Percentiles rank a stretch among this genome's conserved stretches.
These are phyloP conservation scores for Prunus mongolica DNA, from an alignment of 306 rosid genomes.

Conservation along the genomic window DNA sequence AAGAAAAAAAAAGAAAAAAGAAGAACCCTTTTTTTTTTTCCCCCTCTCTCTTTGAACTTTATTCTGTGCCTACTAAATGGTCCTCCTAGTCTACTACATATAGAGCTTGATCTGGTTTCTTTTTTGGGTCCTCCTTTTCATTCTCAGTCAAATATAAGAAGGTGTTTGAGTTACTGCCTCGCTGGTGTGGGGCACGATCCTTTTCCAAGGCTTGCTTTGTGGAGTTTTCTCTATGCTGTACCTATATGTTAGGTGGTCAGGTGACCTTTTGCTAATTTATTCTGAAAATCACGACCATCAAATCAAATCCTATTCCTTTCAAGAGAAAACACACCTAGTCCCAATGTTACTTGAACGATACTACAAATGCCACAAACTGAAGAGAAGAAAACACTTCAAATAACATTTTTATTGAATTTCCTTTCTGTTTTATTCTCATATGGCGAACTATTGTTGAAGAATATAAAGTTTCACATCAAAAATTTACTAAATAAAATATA, in stretches of 20 bases:
- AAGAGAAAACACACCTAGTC: no score
- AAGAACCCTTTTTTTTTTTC: no score
- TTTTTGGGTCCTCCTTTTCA: not conserved
- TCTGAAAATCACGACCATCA: not conserved
- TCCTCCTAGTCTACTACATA: not conserved
- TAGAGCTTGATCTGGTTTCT: not conserved
- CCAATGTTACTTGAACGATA: not conserved
- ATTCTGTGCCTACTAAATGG: no score
- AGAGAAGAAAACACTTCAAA: no score
- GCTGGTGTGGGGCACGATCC: not conserved
- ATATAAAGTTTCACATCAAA: no score
- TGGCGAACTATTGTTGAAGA: no score
- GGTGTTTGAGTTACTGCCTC: not conserved
- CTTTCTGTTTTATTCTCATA: no score
- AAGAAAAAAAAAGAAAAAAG: rapidly evolving
- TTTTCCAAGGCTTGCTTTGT: slow-evolving; percentile 7
- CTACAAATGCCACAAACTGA: no score
- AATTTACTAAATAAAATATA: no score
- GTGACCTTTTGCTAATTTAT: not conserved
- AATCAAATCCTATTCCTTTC: not conserved
- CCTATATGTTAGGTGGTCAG: not conserved
- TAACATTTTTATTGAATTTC: no score
- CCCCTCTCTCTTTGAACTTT: no score
- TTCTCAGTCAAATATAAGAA: slow-evolving; percentile 2
- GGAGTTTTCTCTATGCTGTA: not conserved